A percentile compares a stretch with the other conserved stretches of the same genome.
phyloP scores from a whole-genome alignment of 441 rosid genomes.

The Pelargonium australe region DNA sequence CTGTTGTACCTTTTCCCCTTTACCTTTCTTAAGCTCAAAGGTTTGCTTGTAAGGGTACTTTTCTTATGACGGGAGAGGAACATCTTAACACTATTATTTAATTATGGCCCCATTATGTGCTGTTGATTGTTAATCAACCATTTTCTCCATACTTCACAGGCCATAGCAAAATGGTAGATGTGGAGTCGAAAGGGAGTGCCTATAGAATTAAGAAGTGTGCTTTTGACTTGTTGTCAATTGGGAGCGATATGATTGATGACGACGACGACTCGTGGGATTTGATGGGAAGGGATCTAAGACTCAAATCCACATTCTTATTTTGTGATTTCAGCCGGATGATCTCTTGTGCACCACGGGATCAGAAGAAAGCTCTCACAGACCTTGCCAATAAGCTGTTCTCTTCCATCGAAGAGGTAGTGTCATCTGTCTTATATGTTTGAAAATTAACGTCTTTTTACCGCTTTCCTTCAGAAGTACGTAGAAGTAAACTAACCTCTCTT shows the following conservation, averaged over 20 bases:
- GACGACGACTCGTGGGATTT: slow-evolving; percentile 12
- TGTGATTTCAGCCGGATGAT: slow-evolving; percentile 7
- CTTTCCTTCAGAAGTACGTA: background rate
- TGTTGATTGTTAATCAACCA: no score
- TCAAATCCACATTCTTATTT: slow-evolving; percentile 8
- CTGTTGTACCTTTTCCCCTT: no score
- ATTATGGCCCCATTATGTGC: no score
- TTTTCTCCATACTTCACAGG: background rate
- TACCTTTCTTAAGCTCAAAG: no score
- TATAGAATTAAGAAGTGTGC: slow-evolving; percentile 5
- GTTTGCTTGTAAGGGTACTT: no score
- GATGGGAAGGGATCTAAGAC: slow-evolving; percentile 5
- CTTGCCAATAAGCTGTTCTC: slow-evolving; percentile 11
- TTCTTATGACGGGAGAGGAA: no score
- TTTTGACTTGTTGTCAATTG: slow-evolving; percentile 6
- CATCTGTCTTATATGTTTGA: background rate
- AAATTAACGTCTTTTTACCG: background rate
- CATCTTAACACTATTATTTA: no score
- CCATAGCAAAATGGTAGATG: slow-evolving; percentile 1
- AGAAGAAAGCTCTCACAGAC: slow-evolving; percentile 6
- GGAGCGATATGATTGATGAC: background rate
- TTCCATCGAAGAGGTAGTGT: slow-evolving; percentile 8
- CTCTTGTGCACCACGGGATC: background rate
- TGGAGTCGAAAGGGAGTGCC: slow-evolving; percentile 2
- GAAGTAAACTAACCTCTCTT: no score